phyloP scores from a whole-genome alignment of 257 asterid genomes.

The Salvia splendens region DNA sequence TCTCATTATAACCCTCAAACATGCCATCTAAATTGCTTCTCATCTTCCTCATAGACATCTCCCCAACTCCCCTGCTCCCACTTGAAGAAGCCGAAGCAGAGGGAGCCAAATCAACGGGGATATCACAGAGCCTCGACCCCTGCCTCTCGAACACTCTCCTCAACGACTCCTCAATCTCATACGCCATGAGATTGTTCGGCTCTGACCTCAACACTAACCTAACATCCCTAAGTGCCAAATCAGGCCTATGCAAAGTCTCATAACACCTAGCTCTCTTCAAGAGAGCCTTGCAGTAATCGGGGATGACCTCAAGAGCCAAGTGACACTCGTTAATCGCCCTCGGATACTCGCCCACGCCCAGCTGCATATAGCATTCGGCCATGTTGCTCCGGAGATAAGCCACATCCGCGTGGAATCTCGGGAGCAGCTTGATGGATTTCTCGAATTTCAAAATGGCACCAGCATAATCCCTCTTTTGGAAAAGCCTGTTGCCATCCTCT shows the following conservation, averaged over 20 bases:
- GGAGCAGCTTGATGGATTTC: conserved; percentile 77
- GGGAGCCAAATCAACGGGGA: conserved; percentile 46
- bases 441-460: conserved; percentile 76
- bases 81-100: conserved; percentile 42
- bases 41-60: conserved; percentile 46
- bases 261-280: conserved; percentile 87
- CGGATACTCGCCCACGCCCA: conserved; percentile 72
- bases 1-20: neutral
- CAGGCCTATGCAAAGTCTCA: conserved; percentile 69
- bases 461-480: conserved; percentile 69
- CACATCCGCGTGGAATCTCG: conserved; percentile 68
- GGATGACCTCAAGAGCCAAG: conserved; percentile 84
- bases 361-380: conserved; percentile 86
- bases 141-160: conserved; percentile 51
- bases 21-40: conserved; percentile 31
- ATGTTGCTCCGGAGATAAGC: conserved; percentile 73
- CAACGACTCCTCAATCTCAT: conserved; percentile 70
- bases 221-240: conserved; percentile 74
- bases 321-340: conserved; percentile 82
- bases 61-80: conserved; percentile 37
- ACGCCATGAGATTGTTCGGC: conserved; percentile 79
- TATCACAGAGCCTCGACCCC: conserved; percentile 44
- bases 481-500: conserved; percentile 75
- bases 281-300: conserved; percentile 75
- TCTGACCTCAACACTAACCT: conserved; percentile 56